Evolutionary conservation across 2,329 filamentous ascomycete species (phyloP), one percentile per base, ranked within the genome.

Genomic region (Trichoderma harzianum): DNA sequence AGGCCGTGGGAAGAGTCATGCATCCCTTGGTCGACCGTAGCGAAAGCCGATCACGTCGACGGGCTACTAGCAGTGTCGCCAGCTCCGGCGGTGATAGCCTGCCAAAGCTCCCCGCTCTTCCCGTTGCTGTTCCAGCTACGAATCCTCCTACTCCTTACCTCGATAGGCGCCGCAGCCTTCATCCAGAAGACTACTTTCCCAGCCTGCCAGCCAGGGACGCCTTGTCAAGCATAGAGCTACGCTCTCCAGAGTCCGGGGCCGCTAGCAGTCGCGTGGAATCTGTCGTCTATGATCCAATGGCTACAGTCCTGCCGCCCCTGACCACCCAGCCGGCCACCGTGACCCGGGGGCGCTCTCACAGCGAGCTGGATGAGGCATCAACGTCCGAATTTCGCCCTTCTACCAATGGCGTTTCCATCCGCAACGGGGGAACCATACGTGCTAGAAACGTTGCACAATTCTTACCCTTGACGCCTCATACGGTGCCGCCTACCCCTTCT

Each of bases 1-100:
- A 91, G 78, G 85, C 88, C 5, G 84, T 90, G 7, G 87, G 85
- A 70, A 91, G 90, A 79, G 87, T 91, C 66, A 90, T 90, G 72
- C 87, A 90, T 74, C 85, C 89, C 24, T 84, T 89, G 8, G 82
- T 83, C 61, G 89, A 91, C 68, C 86, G 88, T 70, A 82, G 85
- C 64, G 88, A 91, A 71, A 86, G 84, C 71, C 81, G 81, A 51
- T 84, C 86, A 66, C 83, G 90, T 64, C 84, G 84, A 67, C 84
- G 89, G 74, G 89, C 89, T 55, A 81, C 85, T 26, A 91, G 91
- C 79, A 91, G 88, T 74, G 88, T 86, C 60, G 88, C 89, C 58
- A 93, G 90, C 80, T 92, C 89, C 68, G 85, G 84, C 1, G 88
- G 86, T 21, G 90, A 91, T 63, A 85, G 85, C 71, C 80, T 86